Evolutionary conservation across 2,329 filamentous ascomycete genomes (phyloP).

Genomic region (Stromatinia cepivora): DNA sequence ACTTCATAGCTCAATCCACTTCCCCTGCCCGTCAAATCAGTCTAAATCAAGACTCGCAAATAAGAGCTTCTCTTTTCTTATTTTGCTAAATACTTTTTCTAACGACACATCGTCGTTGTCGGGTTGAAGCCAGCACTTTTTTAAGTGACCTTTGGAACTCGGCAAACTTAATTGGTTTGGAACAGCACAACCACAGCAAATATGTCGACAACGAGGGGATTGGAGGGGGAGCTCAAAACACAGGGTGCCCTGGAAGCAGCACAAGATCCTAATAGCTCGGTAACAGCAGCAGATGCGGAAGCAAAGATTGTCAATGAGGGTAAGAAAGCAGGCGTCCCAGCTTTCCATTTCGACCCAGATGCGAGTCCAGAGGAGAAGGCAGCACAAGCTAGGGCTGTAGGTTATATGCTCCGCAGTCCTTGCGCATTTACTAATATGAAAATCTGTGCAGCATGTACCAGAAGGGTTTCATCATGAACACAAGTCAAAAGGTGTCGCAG

Average conservation of each 20-base stretch:
- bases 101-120: constrained; percentile 16
- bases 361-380: constrained; percentile 82
- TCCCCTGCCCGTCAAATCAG: background rate
- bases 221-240: constrained; percentile 67
- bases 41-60: background rate
- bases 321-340: constrained; percentile 73
- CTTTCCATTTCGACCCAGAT: constrained; percentile 85
- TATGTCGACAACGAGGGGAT: constrained; percentile 39
- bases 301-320: constrained; percentile 74
- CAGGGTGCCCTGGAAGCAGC: constrained; percentile 79
- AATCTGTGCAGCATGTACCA: constrained; percentile 57
- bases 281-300: constrained; percentile 71
- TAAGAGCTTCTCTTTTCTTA: background rate
- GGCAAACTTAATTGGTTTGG: constrained; percentile 24
- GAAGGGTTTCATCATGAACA: constrained; percentile 62
- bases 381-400: constrained; percentile 73
- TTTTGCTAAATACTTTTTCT: constrained; percentile 9
- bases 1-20: constrained; percentile 4
- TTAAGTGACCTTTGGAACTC: constrained; percentile 21
- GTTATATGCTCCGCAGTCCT: constrained; percentile 41
- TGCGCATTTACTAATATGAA: constrained; percentile 17
- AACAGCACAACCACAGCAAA: constrained; percentile 27
- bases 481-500: constrained; percentile 63
- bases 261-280: constrained; percentile 64
- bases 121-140: background rate